Evolutionary conservation across 2,329 filamentous ascomycete genomes (phyloP), one percentile per base, ranked within the genome.

Genomic region (Phialemoniopsis sp.): DNA sequence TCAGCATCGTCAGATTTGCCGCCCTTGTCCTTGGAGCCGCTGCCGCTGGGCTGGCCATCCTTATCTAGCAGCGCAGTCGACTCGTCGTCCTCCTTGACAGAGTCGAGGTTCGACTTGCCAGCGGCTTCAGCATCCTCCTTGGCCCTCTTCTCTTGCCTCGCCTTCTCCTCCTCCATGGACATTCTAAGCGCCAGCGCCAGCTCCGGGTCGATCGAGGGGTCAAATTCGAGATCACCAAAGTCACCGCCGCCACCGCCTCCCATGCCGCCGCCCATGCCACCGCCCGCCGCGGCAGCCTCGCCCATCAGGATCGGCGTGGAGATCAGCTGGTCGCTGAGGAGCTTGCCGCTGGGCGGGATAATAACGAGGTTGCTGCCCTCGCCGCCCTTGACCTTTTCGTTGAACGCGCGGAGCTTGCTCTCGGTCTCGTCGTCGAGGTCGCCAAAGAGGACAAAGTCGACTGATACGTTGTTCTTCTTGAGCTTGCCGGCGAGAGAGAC

Each of bases 131-230:
- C 84, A 51, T 87, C 84, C 47, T 88, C 80, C 53, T 82, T 81
- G 52, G 85, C 87, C 56, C 85, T 81, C 67, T 89, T 89, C 62
- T 95, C 90, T 65, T 94, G 84, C 54, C 93, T 76, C 45, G 90
- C 90, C 70, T 94, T 94, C 67, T 98, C 93, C 61, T 98, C 93
- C 62, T 98, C 93, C 78, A 95, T 89, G 64, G 88, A 95, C 89
- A 98, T 95, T 47, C 93, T 83, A 59, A 98, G 72, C 38, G 93
- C 93, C 51, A 98, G 79, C 16, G 93, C 93, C 56, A 98, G 71
- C 63, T 98, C 93, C 4, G 93, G 93, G 58, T 98, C 93, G 55
- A 90, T 77, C 39, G 84, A 85, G 13, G 91, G 90, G 62, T 97
- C 93, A 50, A 95, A 88, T 48, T 87, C 89, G 59, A 94, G 94